Percentiles rank a stretch among this genome's conserved stretches.
phyloP scores from a whole-genome alignment of 495 filamentous ascomycete genomes.

The Staphylotrichum tortipilum region DNA sequence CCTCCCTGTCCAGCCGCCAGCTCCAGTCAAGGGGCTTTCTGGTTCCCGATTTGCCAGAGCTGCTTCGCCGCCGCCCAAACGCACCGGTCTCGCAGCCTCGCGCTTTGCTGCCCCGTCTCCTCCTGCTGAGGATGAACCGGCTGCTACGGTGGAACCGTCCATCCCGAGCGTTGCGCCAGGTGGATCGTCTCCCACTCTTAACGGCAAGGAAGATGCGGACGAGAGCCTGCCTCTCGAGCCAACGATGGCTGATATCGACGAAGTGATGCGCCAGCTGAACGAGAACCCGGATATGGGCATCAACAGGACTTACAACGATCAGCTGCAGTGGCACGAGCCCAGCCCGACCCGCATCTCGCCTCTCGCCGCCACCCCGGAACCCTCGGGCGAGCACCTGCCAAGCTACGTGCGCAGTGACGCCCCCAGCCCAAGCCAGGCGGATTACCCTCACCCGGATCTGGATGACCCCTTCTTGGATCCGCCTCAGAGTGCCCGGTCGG shows the following conservation, averaged over 20 bases:
- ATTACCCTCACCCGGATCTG: conserved; percentile 27
- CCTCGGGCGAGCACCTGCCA: conserved; percentile 48
- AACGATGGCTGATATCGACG: conserved; percentile 74
- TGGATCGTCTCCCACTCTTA: no score
- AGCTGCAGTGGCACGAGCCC: conserved; percentile 35
- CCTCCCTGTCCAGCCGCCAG: no score
- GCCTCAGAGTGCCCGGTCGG: conserved; percentile 26
- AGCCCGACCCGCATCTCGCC: conserved; percentile 32
- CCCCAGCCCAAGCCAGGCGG: conserved; percentile 62
- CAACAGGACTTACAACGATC: conserved; percentile 46
- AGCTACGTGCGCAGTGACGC: conserved; percentile 57
- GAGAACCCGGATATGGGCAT: conserved; percentile 63
- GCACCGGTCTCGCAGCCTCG: conserved; percentile 27
- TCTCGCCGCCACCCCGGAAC: conserved; percentile 31
- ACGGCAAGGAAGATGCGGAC: conserved; percentile 1
- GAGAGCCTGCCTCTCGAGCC: conserved; percentile 31
- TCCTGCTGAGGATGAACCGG: conserved; percentile 11
- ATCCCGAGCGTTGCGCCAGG: no score
- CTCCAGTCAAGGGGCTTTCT: conserved; percentile 24
- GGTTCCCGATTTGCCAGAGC: conserved; percentile 35
- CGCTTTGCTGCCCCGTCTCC: conserved; percentile 21
- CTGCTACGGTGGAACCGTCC: conserved; percentile 8
- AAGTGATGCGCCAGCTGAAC: conserved; percentile 75
- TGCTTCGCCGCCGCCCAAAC: conserved; percentile 25
- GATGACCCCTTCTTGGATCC: conserved; percentile 44